Evolutionary conservation across 805 yeast species (phyloP).

Genomic region (Candida koratica): DNA sequence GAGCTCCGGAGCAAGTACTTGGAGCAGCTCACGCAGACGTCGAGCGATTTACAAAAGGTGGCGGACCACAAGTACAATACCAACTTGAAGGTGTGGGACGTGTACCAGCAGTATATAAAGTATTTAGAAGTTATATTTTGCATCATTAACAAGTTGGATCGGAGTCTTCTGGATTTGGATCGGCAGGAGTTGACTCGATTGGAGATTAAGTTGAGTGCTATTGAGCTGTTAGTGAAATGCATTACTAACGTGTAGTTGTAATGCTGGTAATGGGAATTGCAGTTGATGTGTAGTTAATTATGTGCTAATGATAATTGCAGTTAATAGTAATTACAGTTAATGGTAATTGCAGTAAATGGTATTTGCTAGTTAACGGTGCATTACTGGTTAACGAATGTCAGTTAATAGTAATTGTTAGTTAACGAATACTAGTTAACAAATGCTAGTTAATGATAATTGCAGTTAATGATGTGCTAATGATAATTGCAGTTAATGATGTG

Average conservation of each 20-base stretch:
- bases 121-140: conserved; percentile 10
- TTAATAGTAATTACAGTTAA: no score
- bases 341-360: no score
- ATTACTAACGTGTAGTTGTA: conserved; percentile 25
- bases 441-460: no score
- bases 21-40: background rate
- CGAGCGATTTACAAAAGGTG: conserved; percentile 6
- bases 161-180: conserved; percentile 7
- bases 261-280: no score
- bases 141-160: conserved; percentile 11
- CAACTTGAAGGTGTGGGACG: conserved; percentile 9
- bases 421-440: no score
- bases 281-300: no score
- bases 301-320: no score
- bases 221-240: conserved; percentile 11
- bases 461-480: no score
- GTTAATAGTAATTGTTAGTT: no score
- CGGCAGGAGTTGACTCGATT: conserved; percentile 9
- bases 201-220: conserved; percentile 13
- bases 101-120: conserved; percentile 10
- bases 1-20: conserved; percentile 21
- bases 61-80: conserved; percentile 11
- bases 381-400: no score
- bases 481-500: no score
- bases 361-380: no score